phyloP scores from a whole-genome alignment of 257 asterid species.

The Fraxinus excelsior region DNA sequence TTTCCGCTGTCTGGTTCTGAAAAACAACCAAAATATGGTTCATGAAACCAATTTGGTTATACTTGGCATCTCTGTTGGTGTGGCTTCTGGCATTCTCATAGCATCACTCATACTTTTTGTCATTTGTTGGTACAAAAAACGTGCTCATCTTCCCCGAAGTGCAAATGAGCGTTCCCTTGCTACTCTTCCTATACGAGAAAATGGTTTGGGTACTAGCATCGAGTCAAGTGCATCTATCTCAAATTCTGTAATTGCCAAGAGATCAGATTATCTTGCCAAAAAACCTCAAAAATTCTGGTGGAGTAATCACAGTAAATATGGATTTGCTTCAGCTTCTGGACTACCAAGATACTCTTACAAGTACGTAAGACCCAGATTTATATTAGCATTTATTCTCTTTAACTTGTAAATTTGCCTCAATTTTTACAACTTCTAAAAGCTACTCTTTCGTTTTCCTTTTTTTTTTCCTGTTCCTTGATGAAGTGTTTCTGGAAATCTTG shows the following conservation, averaged over 20 bases:
- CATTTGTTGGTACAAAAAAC: constrained; percentile 71
- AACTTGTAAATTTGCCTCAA: constrained; percentile 1
- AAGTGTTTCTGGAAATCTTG: neutral
- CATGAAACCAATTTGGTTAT: constrained; percentile 57
- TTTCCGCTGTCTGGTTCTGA: constrained; percentile 38
- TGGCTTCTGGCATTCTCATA: constrained; percentile 69
- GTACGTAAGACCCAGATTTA: constrained; percentile 46
- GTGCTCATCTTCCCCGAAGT: constrained; percentile 39
- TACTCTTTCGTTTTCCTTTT: neutral
- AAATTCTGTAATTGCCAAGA: constrained; percentile 42
- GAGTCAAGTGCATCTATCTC: constrained; percentile 72
- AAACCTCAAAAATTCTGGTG: constrained; percentile 69
- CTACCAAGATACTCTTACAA: constrained; percentile 81
- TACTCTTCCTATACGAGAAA: constrained; percentile 77
- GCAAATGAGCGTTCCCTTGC: constrained; percentile 54
- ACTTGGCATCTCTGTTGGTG: constrained; percentile 80
- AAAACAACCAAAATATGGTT: constrained; percentile 63
- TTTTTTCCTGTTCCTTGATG: neutral
- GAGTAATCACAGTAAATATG: constrained; percentile 61
- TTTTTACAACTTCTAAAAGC: neutral
- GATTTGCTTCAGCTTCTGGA: constrained; percentile 65
- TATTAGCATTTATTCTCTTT: neutral
- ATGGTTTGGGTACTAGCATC: constrained; percentile 66
- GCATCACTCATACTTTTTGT: constrained; percentile 66
- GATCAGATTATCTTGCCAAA: constrained; percentile 35